Percentiles rank a stretch among this genome's conserved stretches.
Evolutionary conservation across 164 flowering plant species (phyloP).

Genomic region (Vitis rupestris): DNA sequence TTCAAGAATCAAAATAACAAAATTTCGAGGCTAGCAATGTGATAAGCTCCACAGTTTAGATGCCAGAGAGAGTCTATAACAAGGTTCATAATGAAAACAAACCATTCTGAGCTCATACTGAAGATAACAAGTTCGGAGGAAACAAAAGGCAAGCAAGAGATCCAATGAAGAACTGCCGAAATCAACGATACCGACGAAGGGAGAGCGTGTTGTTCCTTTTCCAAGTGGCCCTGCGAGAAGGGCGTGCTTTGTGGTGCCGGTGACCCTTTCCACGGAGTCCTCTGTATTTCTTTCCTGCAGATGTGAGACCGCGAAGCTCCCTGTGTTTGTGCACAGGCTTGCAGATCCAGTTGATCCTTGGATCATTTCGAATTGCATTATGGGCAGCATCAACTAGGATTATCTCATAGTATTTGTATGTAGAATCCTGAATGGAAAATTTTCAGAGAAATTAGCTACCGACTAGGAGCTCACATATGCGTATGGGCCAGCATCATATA

Average conservation of each 20-base stretch:
- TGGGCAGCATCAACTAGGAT: conserved; percentile 40
- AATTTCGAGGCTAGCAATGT: no score
- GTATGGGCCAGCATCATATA: no score
- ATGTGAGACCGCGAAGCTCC: conserved; percentile 39
- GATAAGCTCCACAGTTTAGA: no score
- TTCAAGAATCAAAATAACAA: no score
- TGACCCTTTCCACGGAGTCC: conserved; percentile 47
- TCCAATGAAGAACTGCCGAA: not conserved
- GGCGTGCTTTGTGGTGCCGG: conserved; percentile 38
- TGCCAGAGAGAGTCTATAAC: no score
- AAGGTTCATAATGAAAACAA: no score
- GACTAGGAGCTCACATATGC: no score
- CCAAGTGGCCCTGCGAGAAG: conserved; percentile 65
- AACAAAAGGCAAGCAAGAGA: no score
- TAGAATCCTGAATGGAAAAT: conserved; percentile 32
- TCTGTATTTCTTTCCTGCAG: conserved; percentile 44
- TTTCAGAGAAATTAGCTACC: no score
- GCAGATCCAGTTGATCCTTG: conserved; percentile 45
- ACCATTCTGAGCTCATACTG: no score
- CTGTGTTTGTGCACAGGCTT: conserved; percentile 51
- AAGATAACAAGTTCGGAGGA: no score
- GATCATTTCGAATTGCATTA: conserved; percentile 41
- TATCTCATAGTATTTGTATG: conserved; percentile 42
- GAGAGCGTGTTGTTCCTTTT: conserved; percentile 82
- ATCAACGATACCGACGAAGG: conserved; percentile 65